These are phyloP conservation scores for Botrytis fabae DNA, from an alignment of 2,329 filamentous ascomycete species.

Conservation along the genomic window DNA sequence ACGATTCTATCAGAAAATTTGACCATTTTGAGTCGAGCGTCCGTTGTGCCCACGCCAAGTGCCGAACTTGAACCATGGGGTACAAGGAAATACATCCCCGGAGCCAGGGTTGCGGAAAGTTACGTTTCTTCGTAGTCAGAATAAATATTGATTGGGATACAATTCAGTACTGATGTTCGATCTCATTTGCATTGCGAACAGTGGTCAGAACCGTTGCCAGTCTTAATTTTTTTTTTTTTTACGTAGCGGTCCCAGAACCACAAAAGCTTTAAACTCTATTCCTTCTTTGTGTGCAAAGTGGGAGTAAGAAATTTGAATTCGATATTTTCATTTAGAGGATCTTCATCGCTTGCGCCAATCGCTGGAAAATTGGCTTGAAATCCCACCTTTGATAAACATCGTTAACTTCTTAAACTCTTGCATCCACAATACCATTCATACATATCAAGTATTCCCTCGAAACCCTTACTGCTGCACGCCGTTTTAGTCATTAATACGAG, in stretches of 20 bases:
- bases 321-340: constrained; percentile 9
- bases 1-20: not conserved
- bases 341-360: constrained; percentile 6
- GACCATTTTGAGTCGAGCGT: not conserved
- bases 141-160: not conserved
- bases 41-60: not conserved
- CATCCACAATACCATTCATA: constrained; percentile 4
- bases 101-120: constrained; percentile 2
- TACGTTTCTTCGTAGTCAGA: not conserved
- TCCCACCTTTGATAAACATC: constrained; percentile 17
- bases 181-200: not conserved
- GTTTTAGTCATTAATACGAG: not conserved
- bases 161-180: not conserved
- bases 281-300: not conserved
- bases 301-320: not conserved
- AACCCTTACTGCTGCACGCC: not conserved
- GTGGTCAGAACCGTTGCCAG: not conserved
- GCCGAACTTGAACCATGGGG: constrained; percentile 3
- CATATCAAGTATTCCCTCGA: not conserved
- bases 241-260: constrained; percentile 1
- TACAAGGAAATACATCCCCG: constrained; percentile 5
- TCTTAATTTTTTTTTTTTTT: not conserved
- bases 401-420: not conserved
- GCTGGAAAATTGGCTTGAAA: constrained; percentile 2
- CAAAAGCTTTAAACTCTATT: constrained; percentile 1